A percentile compares a stretch with the other conserved stretches of the same genome.
Evolutionary conservation across 106 monocot species (phyloP).

Genomic region (Dioscorea zingiberensis): DNA sequence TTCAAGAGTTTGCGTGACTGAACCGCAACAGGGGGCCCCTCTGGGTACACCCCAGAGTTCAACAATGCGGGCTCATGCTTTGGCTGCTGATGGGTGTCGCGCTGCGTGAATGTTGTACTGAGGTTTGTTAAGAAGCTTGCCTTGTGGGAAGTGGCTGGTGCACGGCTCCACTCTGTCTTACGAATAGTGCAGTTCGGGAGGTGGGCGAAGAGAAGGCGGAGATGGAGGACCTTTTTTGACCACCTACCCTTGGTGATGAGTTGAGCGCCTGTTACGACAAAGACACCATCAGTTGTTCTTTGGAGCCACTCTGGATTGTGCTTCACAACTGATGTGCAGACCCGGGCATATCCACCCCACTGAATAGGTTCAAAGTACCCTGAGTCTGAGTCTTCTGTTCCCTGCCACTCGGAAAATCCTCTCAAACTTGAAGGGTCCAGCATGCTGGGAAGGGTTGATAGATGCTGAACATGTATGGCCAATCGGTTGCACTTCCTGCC

Average conservation of each 20-base stretch:
- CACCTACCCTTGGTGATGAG: conserved; percentile 69
- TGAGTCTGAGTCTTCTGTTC: conserved; percentile 52
- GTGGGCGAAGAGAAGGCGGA: conserved; percentile 68
- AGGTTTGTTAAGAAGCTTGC: conserved; percentile 63
- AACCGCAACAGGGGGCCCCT: conserved; percentile 75
- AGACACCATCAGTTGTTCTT: conserved; percentile 40
- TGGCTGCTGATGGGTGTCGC: conserved; percentile 5
- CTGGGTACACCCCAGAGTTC: conserved; percentile 79
- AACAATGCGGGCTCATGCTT: conserved; percentile 46
- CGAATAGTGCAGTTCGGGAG: conserved; percentile 60
- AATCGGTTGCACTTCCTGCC: conserved; percentile 80
- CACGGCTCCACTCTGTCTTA: conserved; percentile 43
- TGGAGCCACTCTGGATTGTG: conserved; percentile 71
- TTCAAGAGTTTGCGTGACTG: conserved; percentile 60
- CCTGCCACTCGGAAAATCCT: conserved; percentile 44
- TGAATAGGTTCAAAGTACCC: conserved; percentile 66
- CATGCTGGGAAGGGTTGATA: conserved; percentile 81
- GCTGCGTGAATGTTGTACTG: conserved; percentile 72
- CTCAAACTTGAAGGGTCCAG: conserved; percentile 28
- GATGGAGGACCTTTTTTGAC: conserved; percentile 63
- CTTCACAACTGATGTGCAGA: conserved; percentile 62
- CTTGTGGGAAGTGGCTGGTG: conserved; percentile 45
- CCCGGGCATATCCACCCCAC: conserved; percentile 60
- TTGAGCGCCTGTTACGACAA: conserved; percentile 84
- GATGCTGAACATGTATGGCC: conserved; percentile 84